These are phyloP conservation scores for Sophora flavescens DNA, from an alignment of 306 rosid species.

Conservation along the genomic window DNA sequence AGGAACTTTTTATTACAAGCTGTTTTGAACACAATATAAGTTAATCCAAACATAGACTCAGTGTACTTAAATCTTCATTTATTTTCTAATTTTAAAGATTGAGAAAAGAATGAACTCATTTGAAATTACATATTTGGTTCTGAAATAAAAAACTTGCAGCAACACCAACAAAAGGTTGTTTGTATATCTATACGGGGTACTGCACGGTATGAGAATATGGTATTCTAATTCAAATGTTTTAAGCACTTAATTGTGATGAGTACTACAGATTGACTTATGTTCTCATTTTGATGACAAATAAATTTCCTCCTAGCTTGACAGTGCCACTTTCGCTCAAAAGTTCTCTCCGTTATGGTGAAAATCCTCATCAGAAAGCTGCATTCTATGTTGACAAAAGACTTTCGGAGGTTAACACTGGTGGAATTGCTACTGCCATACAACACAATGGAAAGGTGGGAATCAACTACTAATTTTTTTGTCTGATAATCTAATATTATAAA, in stretches of 20 bases:
- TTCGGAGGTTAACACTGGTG: constrained; percentile 85
- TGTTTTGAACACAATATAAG: no score
- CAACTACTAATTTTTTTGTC: constrained; percentile 31
- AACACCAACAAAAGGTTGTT: no score
- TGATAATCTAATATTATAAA: constrained; percentile 3
- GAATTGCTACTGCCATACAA: constrained; percentile 91
- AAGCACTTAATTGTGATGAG: neutral
- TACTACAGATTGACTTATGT: constrained; percentile 36
- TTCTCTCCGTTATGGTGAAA: constrained; percentile 92
- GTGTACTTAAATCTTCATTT: no score
- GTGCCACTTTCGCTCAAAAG: constrained; percentile 75
- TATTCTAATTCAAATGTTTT: constrained; percentile 25
- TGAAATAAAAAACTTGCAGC: no score
- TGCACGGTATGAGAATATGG: constrained; percentile 2
- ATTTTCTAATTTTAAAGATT: no score
- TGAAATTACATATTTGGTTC: no score
- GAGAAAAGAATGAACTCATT: no score
- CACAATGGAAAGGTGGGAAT: constrained; percentile 87
- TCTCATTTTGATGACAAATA: constrained; percentile 56
- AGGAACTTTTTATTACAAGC: no score
- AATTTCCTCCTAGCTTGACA: constrained; percentile 82
- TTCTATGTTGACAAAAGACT: constrained; percentile 84
- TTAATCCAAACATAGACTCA: no score
- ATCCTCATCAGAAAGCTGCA: constrained; percentile 94
- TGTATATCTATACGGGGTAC: neutral